phyloP scores from a whole-genome alignment of 2,329 filamentous ascomycete species.

The Colletotrichum kahawae region DNA sequence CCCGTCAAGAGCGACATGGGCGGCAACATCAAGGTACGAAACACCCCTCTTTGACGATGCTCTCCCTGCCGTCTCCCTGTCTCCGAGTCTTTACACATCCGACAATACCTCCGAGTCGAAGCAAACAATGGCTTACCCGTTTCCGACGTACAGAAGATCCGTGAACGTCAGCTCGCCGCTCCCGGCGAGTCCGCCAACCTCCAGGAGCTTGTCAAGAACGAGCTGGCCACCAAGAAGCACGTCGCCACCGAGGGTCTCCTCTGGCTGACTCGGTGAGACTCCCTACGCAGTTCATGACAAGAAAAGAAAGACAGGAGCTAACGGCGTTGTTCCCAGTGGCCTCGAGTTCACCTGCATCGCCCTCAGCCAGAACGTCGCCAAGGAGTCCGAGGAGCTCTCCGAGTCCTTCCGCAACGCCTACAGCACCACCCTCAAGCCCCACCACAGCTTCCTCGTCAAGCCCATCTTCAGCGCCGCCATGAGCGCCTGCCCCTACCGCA shows the following conservation, averaged over 20 bases:
- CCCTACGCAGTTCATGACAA: not conserved
- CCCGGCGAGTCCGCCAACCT: conserved; percentile 82
- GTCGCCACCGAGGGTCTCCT: conserved; percentile 86
- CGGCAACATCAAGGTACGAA: conserved; percentile 84
- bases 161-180: conserved; percentile 78
- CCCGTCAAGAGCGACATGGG: conserved; percentile 91
- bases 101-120: not conserved
- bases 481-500: conserved; percentile 89
- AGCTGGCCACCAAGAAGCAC: conserved; percentile 90
- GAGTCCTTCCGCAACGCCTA: conserved; percentile 89
- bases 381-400: conserved; percentile 75
- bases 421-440: conserved; percentile 84
- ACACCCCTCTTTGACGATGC: not conserved
- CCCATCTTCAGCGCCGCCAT: conserved; percentile 93
- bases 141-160: conserved; percentile 74
- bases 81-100: not conserved
- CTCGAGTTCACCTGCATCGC: conserved; percentile 93
- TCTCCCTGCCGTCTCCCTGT: not conserved
- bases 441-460: conserved; percentile 91
- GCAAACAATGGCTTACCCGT: not conserved
- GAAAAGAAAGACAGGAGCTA: not conserved
- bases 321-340: conserved; percentile 59
- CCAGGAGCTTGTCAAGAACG: conserved; percentile 84
- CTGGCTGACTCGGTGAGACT: conserved; percentile 82
- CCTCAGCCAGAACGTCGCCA: conserved; percentile 76